phyloP scores from a whole-genome alignment of 495 filamentous ascomycete species.

The Friedmanniomyces simplex region DNA sequence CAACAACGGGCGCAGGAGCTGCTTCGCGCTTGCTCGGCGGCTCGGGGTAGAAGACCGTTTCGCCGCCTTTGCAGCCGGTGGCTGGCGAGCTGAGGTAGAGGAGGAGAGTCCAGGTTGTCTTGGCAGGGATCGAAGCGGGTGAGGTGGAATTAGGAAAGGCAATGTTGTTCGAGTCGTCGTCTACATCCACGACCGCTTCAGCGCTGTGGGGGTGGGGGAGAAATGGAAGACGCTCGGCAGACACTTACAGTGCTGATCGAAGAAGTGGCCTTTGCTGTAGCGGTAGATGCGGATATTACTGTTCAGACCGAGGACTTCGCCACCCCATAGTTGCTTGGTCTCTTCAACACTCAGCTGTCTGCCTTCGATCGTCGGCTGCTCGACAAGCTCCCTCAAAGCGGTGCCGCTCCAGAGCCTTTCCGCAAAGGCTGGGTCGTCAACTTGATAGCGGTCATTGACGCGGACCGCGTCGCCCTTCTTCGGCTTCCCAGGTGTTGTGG shows the following conservation, averaged over 20 bases:
- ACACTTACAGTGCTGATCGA: slow-evolving; percentile 69
- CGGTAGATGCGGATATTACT: slow-evolving; percentile 85
- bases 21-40: slow-evolving; percentile 42
- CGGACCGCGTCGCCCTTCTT: slow-evolving; percentile 76
- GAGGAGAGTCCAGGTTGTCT: slow-evolving; percentile 86
- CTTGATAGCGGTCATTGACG: slow-evolving; percentile 86
- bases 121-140: slow-evolving; percentile 39
- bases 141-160: slow-evolving; percentile 39
- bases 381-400: slow-evolving; percentile 26
- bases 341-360: slow-evolving; percentile 24
- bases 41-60: slow-evolving; percentile 83
- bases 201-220: background rate
- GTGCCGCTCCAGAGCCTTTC: slow-evolving; percentile 48
- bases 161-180: slow-evolving; percentile 69
- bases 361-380: slow-evolving; percentile 22
- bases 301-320: slow-evolving; percentile 75
- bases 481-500: slow-evolving; percentile 72
- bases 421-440: slow-evolving; percentile 66
- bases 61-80: slow-evolving; percentile 66
- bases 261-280: slow-evolving; percentile 80
- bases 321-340: slow-evolving; percentile 55
- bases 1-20: slow-evolving; percentile 41
- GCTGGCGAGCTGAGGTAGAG: slow-evolving; percentile 67
- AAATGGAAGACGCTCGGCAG: background rate
- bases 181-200: slow-evolving; percentile 32